Base-by-base conservation (phyloP, 805 yeast genomes). In the Candida piceae region DNA sequence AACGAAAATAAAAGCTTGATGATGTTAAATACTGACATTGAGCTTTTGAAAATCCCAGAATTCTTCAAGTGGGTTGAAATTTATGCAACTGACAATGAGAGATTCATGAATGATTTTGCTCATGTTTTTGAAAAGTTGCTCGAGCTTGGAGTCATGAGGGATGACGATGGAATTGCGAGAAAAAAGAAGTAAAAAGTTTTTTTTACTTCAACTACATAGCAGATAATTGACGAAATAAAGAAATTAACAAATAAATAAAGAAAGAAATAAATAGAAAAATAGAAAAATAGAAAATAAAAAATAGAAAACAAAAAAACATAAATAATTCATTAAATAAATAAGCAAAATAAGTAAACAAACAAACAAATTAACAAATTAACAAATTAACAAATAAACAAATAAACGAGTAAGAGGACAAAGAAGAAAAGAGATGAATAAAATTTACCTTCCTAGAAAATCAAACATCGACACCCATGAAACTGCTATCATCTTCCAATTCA, bases 11-110 rank as follows among this genome's bases (percentile, higher is more conserved):
- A 57, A 17, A 40, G 42, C 1, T 71, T 84, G 47, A 86, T 87
- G 95, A 87, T 87, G 96, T 63, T 87, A 36, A 87, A 85, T 20
- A 78, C 94, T 10, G 96, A 87, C 55, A 70, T 78, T 70, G 78
- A 85, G 12, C 24, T 60, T 33, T 54, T 75, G n/a, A 63, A 73
- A 48, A 89, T 82, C 58, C 70, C 76, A 4, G 64, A 60, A 33
- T 85, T 79, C 58, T 62, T 63, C 41, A 60, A 63, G 38, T 77
- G 80, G 74, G 89, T 81, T 12, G 71, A 78, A 48, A 62, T 63
- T 39, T 87, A 79, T 60, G 89, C 94, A 18, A 64, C 66, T 20
- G 83, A 85, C 58, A 75, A 78, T 55, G 72, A 69, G 12, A 49
- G 59, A 16, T 87, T 80, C 64, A 78, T 75, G 55, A 58, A 60